These are phyloP conservation scores for Pochonia chlamydosporia DNA, from an alignment of 2,329 filamentous ascomycete genomes.

Conservation along the genomic window DNA sequence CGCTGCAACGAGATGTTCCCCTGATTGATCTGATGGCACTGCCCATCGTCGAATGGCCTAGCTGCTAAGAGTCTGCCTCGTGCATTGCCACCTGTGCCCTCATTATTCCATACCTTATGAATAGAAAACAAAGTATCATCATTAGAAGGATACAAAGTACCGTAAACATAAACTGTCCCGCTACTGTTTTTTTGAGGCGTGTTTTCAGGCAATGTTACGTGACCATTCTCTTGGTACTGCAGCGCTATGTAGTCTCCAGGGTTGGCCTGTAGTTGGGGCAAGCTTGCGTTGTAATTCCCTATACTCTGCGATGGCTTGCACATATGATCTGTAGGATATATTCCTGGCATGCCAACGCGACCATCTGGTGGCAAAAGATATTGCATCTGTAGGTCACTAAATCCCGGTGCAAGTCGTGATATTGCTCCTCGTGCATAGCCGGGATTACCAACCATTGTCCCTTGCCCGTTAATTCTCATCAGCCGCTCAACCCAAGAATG, in stretches of 20 bases:
- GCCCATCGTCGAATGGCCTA: not conserved
- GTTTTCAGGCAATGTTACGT: not conserved
- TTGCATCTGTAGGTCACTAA: too few relatives aligned
- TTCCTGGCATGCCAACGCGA: too few relatives aligned
- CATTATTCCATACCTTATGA: not conserved
- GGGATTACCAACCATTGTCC: too few relatives aligned
- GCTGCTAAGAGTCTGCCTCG: not conserved
- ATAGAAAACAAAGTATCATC: not conserved
- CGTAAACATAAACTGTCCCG: not conserved
- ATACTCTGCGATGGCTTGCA: too few relatives aligned
- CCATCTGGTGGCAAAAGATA: too few relatives aligned
- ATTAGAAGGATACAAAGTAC: not conserved
- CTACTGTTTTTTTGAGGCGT: not conserved
- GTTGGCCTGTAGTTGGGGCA: not conserved
- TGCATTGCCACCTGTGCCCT: not conserved
- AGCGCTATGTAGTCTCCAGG: not conserved
- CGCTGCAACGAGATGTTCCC: not conserved
- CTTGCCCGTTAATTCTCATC: too few relatives aligned
- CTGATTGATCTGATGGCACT: conserved; percentile 1
- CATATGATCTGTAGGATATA: too few relatives aligned
- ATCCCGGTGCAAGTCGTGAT: too few relatives aligned
- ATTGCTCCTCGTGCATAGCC: too few relatives aligned
- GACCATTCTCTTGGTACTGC: not conserved
- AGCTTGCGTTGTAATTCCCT: too few relatives aligned
- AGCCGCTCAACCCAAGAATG: too few relatives aligned